These are phyloP conservation scores for Fraxinus xanthoxyloides DNA, from an alignment of 305 asterid genomes.

Conservation along the genomic window DNA sequence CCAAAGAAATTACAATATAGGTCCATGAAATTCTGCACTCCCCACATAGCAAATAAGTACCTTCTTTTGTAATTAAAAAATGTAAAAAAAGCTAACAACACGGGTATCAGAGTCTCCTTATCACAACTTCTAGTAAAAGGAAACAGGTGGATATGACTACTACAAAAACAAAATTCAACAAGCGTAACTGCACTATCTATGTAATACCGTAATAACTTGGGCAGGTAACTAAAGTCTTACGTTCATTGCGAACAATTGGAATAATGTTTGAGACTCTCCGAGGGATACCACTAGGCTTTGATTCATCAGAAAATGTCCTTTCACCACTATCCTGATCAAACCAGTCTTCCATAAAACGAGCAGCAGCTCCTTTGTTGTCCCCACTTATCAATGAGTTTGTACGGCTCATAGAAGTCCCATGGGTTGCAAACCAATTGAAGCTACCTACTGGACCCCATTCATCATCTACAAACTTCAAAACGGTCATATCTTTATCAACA, in stretches of 20 bases:
- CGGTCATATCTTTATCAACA: constrained; percentile 91
- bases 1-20: neutral
- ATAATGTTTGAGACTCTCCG: constrained; percentile 88
- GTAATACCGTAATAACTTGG: neutral
- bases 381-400: constrained; percentile 92
- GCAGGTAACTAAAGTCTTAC: constrained; percentile 48
- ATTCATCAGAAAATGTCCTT: constrained; percentile 27
- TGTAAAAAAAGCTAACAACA: neutral
- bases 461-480: constrained; percentile 81
- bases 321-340: constrained; percentile 54
- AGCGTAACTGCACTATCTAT: neutral
- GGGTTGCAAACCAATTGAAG: constrained; percentile 99
- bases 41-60: neutral
- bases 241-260: constrained; percentile 49
- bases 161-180: neutral
- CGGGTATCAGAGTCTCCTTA: constrained; percentile 8
- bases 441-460: constrained; percentile 99
- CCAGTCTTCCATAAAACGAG: constrained; percentile 99
- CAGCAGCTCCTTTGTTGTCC: constrained; percentile 99
- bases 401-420: constrained; percentile 99
- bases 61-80: neutral
- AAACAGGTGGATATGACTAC: neutral
- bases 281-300: constrained; percentile 34
- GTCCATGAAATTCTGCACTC: neutral
- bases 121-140: neutral